Base-by-base conservation (phyloP, 2,329 filamentous ascomycete species). In the Ophiostoma australiae region DNA sequence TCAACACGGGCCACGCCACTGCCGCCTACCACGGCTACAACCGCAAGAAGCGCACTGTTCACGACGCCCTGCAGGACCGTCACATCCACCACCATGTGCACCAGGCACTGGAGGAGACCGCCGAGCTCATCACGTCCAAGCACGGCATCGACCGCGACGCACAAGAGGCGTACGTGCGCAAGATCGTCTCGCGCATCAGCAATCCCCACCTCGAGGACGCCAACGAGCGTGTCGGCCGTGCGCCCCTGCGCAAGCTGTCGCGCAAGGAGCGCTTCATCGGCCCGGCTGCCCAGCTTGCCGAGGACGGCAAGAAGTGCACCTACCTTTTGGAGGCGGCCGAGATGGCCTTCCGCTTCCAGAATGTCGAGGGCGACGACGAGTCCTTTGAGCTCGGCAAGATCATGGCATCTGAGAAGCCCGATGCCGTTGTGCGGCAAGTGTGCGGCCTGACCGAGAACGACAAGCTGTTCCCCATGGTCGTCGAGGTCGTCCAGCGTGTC, bases 1-100 rank as follows among this genome's bases (percentile, higher is more conserved):
- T 99, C 86, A 99, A 99, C 87, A 99, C 95, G 31, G 91, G 93
- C 71, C 95, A 99, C 80, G 95, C 95, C 72, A 97, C 94, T 8
- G 94, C 94, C 27, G 94, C 95, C 72, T 98, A 98, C 87, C 94
- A 95, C 81, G 94, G 94, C 70, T 91, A 97, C 86, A 87, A 93
- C 82, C 87, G 89, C 75, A 89, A 91, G 78, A 94, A 96, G 86
- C 85, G 87, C 78, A 96, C 91, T 73, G 93, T 99, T 75, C 92
- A 95, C 79, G 94, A 98, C 77, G 91, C 94, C 10, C 87, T 98
- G 74, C 87, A 88, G 73, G 93, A 98, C 79, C 84, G 88, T 78
- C 85, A 89, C 77, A 96, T 99, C 78, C 87, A 91, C 80, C 83
- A 87, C 68, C 89, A 93, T 76, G 94, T 99, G 69, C 88, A 90